These are phyloP conservation scores for Botrytis porri DNA, from an alignment of 2,329 filamentous ascomycete species.

Conservation along the genomic window DNA sequence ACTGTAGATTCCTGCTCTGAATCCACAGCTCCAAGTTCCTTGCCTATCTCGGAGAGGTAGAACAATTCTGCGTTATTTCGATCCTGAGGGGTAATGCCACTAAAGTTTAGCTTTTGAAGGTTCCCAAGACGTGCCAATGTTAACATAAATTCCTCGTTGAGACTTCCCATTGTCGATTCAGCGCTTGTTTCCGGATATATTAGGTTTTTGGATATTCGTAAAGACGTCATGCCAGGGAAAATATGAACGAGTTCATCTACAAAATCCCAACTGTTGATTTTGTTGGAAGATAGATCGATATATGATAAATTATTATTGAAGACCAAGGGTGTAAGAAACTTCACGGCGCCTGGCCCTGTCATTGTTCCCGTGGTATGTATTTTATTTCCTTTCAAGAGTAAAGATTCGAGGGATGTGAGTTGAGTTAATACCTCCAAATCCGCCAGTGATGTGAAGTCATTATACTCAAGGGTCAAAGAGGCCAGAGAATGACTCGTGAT, in stretches of 20 bases:
- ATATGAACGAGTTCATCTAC: slow-evolving; percentile 63
- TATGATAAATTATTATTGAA: slow-evolving; percentile 43
- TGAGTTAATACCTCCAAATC: slow-evolving; percentile 54
- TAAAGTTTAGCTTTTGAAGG: slow-evolving; percentile 71
- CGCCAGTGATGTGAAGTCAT: slow-evolving; percentile 59
- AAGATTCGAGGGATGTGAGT: slow-evolving; percentile 52
- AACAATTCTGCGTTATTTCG: slow-evolving; percentile 88
- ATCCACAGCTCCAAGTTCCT: slow-evolving; percentile 63
- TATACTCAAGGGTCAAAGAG: slow-evolving; percentile 69
- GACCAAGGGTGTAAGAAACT: not conserved
- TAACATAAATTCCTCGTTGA: slow-evolving; percentile 87
- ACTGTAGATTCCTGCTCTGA: slow-evolving; percentile 54
- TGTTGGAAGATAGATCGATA: slow-evolving; percentile 72
- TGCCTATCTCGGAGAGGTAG: slow-evolving; percentile 80
- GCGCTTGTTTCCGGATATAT: slow-evolving; percentile 55
- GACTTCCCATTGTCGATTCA: slow-evolving; percentile 46
- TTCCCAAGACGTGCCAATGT: slow-evolving; percentile 70
- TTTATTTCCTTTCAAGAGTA: slow-evolving; percentile 75
- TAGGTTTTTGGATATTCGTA: slow-evolving; percentile 84
- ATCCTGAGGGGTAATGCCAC: slow-evolving; percentile 67
- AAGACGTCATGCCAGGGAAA: slow-evolving; percentile 70
- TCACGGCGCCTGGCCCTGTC: not conserved
- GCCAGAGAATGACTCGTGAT: slow-evolving; percentile 44
- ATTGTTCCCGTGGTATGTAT: slow-evolving; percentile 57
- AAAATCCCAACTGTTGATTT: slow-evolving; percentile 67